Evolutionary conservation across 805 yeast species (phyloP).

Genomic region (Myxozyma geophila): DNA sequence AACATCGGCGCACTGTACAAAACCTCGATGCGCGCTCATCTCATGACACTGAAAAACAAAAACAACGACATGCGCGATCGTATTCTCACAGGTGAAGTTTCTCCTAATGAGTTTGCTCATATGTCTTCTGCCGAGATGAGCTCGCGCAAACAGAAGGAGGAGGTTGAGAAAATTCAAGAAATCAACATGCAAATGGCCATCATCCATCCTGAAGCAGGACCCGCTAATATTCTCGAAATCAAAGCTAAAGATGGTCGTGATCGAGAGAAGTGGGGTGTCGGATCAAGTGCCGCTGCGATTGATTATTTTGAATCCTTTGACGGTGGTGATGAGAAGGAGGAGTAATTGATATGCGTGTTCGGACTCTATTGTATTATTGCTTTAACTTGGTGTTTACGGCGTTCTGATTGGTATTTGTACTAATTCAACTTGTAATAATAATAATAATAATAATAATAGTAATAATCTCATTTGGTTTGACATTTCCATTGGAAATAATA

Average conservation of each 20-base stretch:
- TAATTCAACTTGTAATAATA: not conserved
- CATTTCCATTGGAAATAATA: not conserved
- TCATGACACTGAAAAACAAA: slow-evolving; percentile 41
- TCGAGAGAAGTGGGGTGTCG: slow-evolving; percentile 51
- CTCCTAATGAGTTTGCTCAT: slow-evolving; percentile 42
- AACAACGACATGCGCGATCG: slow-evolving; percentile 37
- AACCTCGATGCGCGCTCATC: slow-evolving; percentile 40
- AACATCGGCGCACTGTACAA: slow-evolving; percentile 27
- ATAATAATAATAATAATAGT: not conserved
- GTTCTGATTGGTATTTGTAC: not conserved
- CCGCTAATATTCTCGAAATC: slow-evolving; percentile 40
- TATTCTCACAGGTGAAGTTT: slow-evolving; percentile 40
- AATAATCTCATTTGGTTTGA: not conserved
- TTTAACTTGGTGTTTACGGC: not conserved
- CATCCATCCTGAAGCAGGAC: slow-evolving; percentile 35
- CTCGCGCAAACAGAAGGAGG: slow-evolving; percentile 36
- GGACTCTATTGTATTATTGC: not conserved
- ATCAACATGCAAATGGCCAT: slow-evolving; percentile 22
- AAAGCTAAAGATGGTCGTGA: slow-evolving; percentile 49
- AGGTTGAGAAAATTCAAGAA: slow-evolving; percentile 41
- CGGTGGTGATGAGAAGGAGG: not conserved
- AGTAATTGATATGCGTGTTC: not conserved
- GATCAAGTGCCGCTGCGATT: slow-evolving; percentile 49
- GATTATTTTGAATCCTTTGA: slow-evolving; percentile 36
- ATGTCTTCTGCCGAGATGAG: slow-evolving; percentile 43